Evolutionary conservation across 2,329 filamentous ascomycete species (phyloP), one percentile per base, ranked within the genome.

Genomic region (Hawksworthiomyces lignivorus): DNA sequence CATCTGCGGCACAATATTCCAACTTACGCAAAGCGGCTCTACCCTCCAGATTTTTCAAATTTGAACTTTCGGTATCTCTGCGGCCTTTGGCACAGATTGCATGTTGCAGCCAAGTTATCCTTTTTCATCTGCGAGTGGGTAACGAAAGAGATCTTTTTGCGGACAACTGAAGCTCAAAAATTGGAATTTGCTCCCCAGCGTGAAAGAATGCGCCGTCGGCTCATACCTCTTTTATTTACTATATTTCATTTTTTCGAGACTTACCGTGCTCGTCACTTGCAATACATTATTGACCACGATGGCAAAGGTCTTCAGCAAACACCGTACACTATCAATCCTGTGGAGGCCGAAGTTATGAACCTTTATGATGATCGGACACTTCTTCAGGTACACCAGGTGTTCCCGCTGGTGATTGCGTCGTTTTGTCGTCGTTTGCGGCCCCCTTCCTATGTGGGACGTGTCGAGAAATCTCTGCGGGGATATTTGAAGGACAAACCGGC

Each of bases 241-340:
- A 65, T 80, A 19, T 82, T 82, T 49, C 78, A 82, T 55, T 82
- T 82, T 53, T 82, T 82, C 54, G 78, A 82, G 55, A 77, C 68
- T 1, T 81, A 80, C 53, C 72, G 78, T 44, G 69, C 67, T 29
- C 62, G 79, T 3, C 76, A 82, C 50, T 56, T 80, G 7, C 61
- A 75, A 49, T 74, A 76, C 46, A 67, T 82, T 19, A 61, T 63
- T 36, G 64, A 73, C 36, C 65, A 76, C 42, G 62, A 60, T 29
- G 70, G 72, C 11, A 62, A 70, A 36, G 73, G 76, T 5, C 50
- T 82, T 34, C 60, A 61, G 30, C 63, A 56, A 31, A 65, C 68
- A 41, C 72, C 77, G 1, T 80, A 75, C 49, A 81, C 77, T 0
- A 46, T 75, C 30, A 80, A 82, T 50, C 78, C 78, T 0, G 77